phyloP scores from a whole-genome alignment of 164 flowering plant species.

The Houttuynia cordata region DNA sequence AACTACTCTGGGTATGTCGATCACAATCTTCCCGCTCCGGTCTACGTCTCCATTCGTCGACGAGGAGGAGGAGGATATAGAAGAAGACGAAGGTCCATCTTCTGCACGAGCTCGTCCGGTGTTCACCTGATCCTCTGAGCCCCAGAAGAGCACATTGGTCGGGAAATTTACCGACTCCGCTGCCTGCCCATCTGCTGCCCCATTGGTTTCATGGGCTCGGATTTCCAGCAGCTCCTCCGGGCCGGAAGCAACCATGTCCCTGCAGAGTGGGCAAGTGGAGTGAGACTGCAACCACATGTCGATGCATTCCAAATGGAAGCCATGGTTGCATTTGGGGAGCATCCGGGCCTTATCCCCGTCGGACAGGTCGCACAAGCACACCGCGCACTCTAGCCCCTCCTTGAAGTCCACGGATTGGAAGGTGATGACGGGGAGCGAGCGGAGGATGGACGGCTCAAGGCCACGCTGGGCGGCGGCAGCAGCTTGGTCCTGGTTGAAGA shows the following conservation, averaged over 20 bases:
- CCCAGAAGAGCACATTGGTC: slow-evolving; percentile 10
- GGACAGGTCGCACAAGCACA: slow-evolving; percentile 40
- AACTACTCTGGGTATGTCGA: slow-evolving; percentile 5
- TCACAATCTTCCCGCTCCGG: slow-evolving; percentile 2
- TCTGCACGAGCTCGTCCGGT: slow-evolving; percentile 1
- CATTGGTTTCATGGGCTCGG: too few relatives aligned
- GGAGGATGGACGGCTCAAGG: slow-evolving; percentile 1
- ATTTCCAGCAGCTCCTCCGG: background rate
- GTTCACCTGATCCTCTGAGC: slow-evolving; percentile 6
- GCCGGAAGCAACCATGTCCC: slow-evolving; percentile 18
- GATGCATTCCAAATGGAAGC: slow-evolving; percentile 59
- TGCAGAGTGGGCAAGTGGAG: slow-evolving; percentile 52
- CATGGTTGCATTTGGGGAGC: slow-evolving; percentile 49
- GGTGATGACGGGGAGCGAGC: slow-evolving; percentile 17
- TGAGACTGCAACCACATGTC: slow-evolving; percentile 70
- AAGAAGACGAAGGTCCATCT: slow-evolving; percentile 2
- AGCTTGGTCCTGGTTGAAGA: background rate
- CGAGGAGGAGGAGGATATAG: background rate
- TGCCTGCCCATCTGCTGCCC: slow-evolving; percentile 1
- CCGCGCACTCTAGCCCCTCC: slow-evolving; percentile 46
- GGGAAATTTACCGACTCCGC: slow-evolving; percentile 6
- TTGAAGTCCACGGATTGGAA: slow-evolving; percentile 17
- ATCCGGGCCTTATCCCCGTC: slow-evolving; percentile 43
- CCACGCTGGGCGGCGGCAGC: slow-evolving; percentile 9
- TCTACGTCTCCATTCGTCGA: background rate